Conservation (phyloP, 2,329 filamentous ascomycete genomes). For the Colletotrichum tamarilloi region DNA sequence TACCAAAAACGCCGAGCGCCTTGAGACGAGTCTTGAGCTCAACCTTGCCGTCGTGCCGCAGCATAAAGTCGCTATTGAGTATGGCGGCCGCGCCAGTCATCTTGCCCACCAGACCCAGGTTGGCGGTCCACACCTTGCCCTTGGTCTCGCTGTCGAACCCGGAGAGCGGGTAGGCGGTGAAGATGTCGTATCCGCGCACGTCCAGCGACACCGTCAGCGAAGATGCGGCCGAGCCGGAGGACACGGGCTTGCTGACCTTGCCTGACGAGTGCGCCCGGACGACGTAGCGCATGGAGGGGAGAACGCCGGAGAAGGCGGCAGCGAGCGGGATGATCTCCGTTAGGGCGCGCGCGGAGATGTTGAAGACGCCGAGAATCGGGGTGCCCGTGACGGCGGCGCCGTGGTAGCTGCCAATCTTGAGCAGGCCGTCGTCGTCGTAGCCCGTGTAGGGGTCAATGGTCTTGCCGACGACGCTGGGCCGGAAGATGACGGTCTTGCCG, state of each 20-base stretch:
- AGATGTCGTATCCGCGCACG: constrained; percentile 80
- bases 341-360: constrained; percentile 72
- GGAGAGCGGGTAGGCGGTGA: constrained; percentile 77
- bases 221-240: constrained; percentile 53
- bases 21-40: constrained; percentile 78
- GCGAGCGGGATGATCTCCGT: constrained; percentile 77
- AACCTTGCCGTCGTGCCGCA: constrained; percentile 67
- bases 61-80: constrained; percentile 67
- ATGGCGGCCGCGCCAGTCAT: constrained; percentile 91
- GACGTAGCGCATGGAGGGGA: constrained; percentile 70
- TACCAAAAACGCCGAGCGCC: constrained; percentile 80
- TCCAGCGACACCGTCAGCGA: constrained; percentile 73
- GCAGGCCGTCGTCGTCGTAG: constrained; percentile 78
- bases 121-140: constrained; percentile 66
- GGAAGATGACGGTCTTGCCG: constrained; percentile 82
- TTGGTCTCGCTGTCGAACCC: constrained; percentile 60
- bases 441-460: constrained; percentile 78
- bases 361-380: constrained; percentile 86
- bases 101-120: constrained; percentile 84
- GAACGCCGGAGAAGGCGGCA: constrained; percentile 77
- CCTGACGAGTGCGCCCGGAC: constrained; percentile 79
- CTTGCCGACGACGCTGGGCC: constrained; percentile 80
- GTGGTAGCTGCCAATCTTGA: constrained; percentile 84
- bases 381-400: constrained; percentile 74
- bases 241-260: constrained; percentile 65